Evolutionary conservation across 495 filamentous ascomycete genomes (phyloP), one percentile per base, ranked within the genome.

Genomic region (Aspergillus nidulans): DNA sequence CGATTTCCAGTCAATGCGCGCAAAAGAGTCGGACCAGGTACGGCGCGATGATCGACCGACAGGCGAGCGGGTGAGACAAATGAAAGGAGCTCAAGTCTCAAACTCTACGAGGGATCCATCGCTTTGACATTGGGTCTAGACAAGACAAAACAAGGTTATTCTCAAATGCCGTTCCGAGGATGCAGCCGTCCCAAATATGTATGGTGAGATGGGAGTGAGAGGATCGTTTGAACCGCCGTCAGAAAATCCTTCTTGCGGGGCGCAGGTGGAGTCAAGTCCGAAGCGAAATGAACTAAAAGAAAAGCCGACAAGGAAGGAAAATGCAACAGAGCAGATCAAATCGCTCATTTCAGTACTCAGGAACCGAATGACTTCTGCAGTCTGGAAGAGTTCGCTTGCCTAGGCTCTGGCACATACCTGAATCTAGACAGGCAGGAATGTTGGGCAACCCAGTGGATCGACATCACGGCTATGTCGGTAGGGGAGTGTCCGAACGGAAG

Each of bases 111-210:
- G 38, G 26, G 21, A 52, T 52, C 44, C 49, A 55, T 56, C 47
- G 60, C 38, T 42, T 24, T 52, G 49, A 21, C 13, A 21, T 52
- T 42, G n/a, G n/a, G n/a, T n/a, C n/a, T 15, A 18, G 49, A 49
- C 48, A 53, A 60, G 49, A 40, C 52, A 40, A 62, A 56, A 58
- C 60, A 62, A 62, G 57, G 60, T 63, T 63, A 63, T 53, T 59
- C 48, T 48, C 60, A 63, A 59, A 38, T 63, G 60, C 60, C 60
- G 60, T 63, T 43, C 60, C 60, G 60, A 63, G 51, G 50, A 63
- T 58, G 36, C 36, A 30, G 49, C 44, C 44, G 44, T 23, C 28
- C 53, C 15, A 12, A 36, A 38, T 30, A 10, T 30, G 36, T 18
- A 39, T 39, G 20, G 4, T 20, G 12, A 36, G 1, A 53, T 46